Conservation (phyloP, 352 stramenopile genomes). For the Globisporangium uncinulatum region DNA sequence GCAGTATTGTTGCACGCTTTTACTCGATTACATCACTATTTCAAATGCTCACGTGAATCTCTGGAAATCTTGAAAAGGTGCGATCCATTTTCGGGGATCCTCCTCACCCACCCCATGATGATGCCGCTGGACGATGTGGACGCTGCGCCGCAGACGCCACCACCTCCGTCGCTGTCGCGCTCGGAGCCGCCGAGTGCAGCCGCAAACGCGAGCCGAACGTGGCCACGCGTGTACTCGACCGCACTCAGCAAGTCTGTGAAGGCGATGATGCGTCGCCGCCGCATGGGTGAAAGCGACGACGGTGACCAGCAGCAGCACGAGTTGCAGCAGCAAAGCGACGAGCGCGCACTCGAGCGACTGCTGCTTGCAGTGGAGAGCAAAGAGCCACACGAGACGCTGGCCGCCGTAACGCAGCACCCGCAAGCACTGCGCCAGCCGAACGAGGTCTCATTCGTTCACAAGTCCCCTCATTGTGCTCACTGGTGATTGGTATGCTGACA, state of each 20-base stretch:
- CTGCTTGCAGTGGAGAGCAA: constrained; percentile 28
- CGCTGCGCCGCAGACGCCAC: not conserved
- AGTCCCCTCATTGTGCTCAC: not conserved
- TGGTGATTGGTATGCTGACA: not conserved
- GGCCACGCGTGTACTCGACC: constrained; percentile 29
- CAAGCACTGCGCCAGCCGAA: constrained; percentile 22
- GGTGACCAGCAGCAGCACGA: not conserved
- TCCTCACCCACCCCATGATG: not conserved
- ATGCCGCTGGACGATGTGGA: constrained; percentile 3
- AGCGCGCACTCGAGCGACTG: constrained; percentile 21
- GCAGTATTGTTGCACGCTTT: too few relatives aligned
- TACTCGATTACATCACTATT: too few relatives aligned
- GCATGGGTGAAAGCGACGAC: constrained; percentile 5
- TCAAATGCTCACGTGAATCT: too few relatives aligned
- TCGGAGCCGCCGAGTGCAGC: not conserved
- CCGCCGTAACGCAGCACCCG: constrained; percentile 24
- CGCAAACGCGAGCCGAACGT: constrained; percentile 3
- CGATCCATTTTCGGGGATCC: not conserved
- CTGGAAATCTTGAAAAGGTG: not conserved
- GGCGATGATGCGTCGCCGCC: constrained; percentile 39
- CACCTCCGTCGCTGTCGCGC: not conserved
- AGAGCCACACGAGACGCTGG: constrained; percentile 49
- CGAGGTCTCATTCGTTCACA: constrained; percentile 14
- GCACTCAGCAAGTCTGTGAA: constrained; percentile 46
- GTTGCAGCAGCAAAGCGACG: constrained; percentile 11